Evolutionary conservation across 2,329 filamentous ascomycete species (phyloP).

Genomic region (Talaromyces pinophilus): DNA sequence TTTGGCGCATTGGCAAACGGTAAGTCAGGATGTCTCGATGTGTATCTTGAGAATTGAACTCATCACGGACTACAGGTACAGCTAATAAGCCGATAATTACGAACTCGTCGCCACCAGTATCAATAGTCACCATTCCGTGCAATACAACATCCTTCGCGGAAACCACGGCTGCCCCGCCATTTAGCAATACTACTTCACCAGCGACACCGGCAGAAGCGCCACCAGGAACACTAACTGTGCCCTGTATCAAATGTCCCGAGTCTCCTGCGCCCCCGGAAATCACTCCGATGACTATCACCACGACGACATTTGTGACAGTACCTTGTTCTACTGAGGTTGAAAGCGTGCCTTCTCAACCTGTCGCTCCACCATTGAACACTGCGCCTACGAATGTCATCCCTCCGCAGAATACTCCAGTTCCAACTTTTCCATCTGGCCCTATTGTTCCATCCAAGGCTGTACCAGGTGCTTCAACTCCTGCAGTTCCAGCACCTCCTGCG

Average conservation of each 20-base stretch:
- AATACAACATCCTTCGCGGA: not conserved
- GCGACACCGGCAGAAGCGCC: not conserved
- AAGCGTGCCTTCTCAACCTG: not conserved
- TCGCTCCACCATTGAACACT: not conserved
- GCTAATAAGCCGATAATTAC: slow-evolving; percentile 8
- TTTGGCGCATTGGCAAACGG: slow-evolving; percentile 7
- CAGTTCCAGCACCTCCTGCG: not conserved
- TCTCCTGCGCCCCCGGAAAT: not conserved
- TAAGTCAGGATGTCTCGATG: not conserved
- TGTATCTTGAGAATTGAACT: not conserved
- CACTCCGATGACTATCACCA: not conserved
- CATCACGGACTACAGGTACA: not conserved
- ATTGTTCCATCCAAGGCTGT: not conserved
- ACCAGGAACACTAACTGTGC: not conserved
- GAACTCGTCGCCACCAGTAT: not conserved
- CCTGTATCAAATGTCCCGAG: not conserved
- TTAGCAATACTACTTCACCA: not conserved
- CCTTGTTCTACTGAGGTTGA: slow-evolving; percentile 8
- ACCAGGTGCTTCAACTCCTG: not conserved
- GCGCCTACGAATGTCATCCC: not conserved
- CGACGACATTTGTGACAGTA: not conserved
- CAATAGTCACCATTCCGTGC: not conserved
- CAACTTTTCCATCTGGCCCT: not conserved
- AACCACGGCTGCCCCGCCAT: not conserved
- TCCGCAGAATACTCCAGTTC: not conserved